These are phyloP conservation scores for Salisapilia sapeloensis DNA, from an alignment of 352 stramenopile species.

Conservation along the genomic window DNA sequence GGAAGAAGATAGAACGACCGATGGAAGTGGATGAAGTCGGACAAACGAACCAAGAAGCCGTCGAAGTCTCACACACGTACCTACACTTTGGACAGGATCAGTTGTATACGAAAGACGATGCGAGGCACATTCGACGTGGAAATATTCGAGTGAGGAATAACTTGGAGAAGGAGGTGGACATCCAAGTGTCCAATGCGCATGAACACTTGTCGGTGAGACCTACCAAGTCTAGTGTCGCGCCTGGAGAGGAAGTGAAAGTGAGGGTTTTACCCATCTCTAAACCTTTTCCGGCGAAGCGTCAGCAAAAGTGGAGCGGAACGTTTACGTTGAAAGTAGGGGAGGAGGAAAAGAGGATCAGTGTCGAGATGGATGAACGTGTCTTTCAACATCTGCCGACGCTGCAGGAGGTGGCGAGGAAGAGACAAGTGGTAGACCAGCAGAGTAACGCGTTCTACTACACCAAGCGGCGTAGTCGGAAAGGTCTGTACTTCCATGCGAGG, in stretches of 20 bases:
- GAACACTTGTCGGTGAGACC: slow-evolving; percentile 40
- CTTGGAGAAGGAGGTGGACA: slow-evolving; percentile 19
- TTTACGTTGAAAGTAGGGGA: slow-evolving; percentile 39
- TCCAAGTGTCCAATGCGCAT: slow-evolving; percentile 27
- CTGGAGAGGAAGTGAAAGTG: slow-evolving; percentile 23
- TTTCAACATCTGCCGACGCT: slow-evolving; percentile 28
- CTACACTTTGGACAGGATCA: slow-evolving; percentile 22
- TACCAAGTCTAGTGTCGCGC: slow-evolving; percentile 16
- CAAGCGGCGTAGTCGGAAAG: slow-evolving; percentile 48
- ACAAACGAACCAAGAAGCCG: slow-evolving; percentile 15
- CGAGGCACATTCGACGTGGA: slow-evolving; percentile 6
- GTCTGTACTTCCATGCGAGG: slow-evolving; percentile 69
- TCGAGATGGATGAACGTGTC: slow-evolving; percentile 27
- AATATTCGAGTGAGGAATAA: slow-evolving; percentile 43
- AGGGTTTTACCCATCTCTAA: slow-evolving; percentile 31
- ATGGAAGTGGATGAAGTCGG: slow-evolving; percentile 17
- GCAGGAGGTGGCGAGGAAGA: slow-evolving; percentile 34
- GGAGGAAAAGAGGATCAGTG: slow-evolving; percentile 26
- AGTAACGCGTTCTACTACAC: slow-evolving; percentile 79
- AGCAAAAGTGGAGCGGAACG: slow-evolving; percentile 41
- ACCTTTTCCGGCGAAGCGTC: slow-evolving; percentile 11
- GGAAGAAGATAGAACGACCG: slow-evolving; percentile 8
- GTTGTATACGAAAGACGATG: slow-evolving; percentile 8
- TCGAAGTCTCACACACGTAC: slow-evolving; percentile 42
- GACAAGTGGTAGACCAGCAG: slow-evolving; percentile 47